Base-by-base conservation (phyloP, 75 land plant species). In the Pinus albicaulis region DNA sequence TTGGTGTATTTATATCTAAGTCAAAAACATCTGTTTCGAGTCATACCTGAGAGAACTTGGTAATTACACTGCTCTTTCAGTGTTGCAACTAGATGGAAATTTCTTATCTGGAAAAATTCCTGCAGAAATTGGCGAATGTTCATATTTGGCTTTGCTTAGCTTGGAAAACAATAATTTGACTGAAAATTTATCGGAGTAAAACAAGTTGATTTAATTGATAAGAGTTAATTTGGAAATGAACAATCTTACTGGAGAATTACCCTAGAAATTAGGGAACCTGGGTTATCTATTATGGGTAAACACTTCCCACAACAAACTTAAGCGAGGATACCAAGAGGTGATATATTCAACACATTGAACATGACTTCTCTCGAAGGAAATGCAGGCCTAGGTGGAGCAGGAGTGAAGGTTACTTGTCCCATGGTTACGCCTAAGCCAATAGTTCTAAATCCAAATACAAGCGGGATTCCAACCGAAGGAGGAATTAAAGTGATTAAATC, bases 391-490 rank as follows among this genome's bases (percentile, higher is more conserved):
- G 93, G 99, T 73, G 99, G 96, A 6, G 72, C 91, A 28, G 81
- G 71, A 57, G 81, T 96, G 25, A 83, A 88, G 55, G 80, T 71
- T 7, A 80, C 94, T 2, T 93, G 99, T 59, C 90, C 88, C 8
- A 79, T 80, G 24, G 83, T 83, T 64, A 83, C 83, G 6, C 92
- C 95, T 24, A 92, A 95, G 74, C 96, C 99, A 41, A 81, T 96
- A 55, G 99, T 96, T 52, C 83, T 96, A 12, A 90, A 96, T 76
- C 99, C 99, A 0, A 91, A 95, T 64, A 3, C 57, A 56, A 56
- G 57, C 7, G 57, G 57, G 57, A 56, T 1, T 56, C 13, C 66
- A 12, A 77, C 86, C 14, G 69, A 80, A 2, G 68, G 79, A 60
- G 75, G 78, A 13, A 10, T 74, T 22, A 15, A 13, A 15, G 23